Base-by-base conservation (phyloP, 2,329 filamentous ascomycete genomes). In the Chalara sp. region DNA sequence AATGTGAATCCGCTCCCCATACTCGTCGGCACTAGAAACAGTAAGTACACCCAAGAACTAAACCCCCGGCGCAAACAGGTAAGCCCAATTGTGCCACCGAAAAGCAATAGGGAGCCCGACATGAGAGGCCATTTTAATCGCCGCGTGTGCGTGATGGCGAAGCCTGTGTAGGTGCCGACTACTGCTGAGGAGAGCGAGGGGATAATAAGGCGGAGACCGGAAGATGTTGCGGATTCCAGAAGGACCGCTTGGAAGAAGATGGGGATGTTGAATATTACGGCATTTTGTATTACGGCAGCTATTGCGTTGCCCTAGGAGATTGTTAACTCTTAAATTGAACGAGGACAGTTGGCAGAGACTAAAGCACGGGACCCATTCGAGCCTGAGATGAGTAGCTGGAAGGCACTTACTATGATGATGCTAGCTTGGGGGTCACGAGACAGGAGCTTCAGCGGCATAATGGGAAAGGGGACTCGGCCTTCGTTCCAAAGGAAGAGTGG, bases 181-280 rank as follows among this genome's bases (percentile, higher is more conserved):
- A 67, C 44, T 42, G 81, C 81, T 31, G 79, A 68, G 2, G 76
- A 76, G 30, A 82, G 58, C 1, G 81, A 80, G 5, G 84, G 81
- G 6, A 83, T 71, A 21, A 87, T 76, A 48, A 91, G 81, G 42
- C 83, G 79, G 31, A 89, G 76, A n/a, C 87, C 87, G 0, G 86
- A 88, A 29, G 75, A 72, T 0, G 86, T 89, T 12, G 87, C 83
- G 5, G 75, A 78, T 52, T 84, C 81, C 47, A 86, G 75, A 45
- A 87, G 81, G 30, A 89, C 85, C 37, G 83, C 84, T 64, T 89
- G 86, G 69, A 88, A 90, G 70, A 84, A 91, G 6, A 91, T 72
- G 1, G 87, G 87, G 5, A 78, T 74, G 64, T 83, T 83, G 62
- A 83, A 83, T 21, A 79, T 60, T 44, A 83, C 73, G 6, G 79